Evolutionary conservation across 2,329 filamentous ascomycete species (phyloP), one percentile per base, ranked within the genome.

Genomic region (Dichotomopilus funicola): DNA sequence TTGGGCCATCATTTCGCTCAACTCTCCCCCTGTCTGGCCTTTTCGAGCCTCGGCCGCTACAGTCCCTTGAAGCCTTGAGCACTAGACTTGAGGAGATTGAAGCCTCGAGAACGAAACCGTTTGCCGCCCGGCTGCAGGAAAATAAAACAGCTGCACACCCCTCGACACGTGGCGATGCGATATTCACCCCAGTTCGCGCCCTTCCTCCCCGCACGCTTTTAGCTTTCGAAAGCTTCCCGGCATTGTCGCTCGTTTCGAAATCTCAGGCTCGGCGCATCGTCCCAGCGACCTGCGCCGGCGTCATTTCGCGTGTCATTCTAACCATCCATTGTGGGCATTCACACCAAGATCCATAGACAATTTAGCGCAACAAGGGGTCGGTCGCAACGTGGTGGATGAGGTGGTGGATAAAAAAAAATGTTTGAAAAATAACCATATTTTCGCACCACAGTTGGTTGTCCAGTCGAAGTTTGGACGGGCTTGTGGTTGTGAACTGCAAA

Each of bases 271-370:
- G 37, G 43, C 44, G 36, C 44, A 27, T 19, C 13, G 8, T 19
- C 42, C 43, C 9, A 53, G 37, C 34, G n/a, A 13, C 31, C 37
- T 34, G 51, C 51, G 43, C 47, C 47, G 51, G n/a, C 48, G 36
- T 19, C 37, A n/a, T 31, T 47, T 41, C 13, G 37, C 27, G 33
- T 2, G n/a, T 36, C 42, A 52, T 52, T n/a, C 42, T 13, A 31
- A 12, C n/a, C 27, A 11, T 41, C 8, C 42, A 31, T n/a, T 42
- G 6, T 12, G 11, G 10, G 27, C 11, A 9, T 10, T 13, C 6
- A n/a, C 31, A 11, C 12, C 9, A 33, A 11, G 37, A 35, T 33
- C 37, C 13, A 27, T 27, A 33, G 1, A 13, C 13, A 44, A n/a
- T 33, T 27, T 51, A 42, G 8, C 34, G 50, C 34, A 10, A 36